phyloP scores from a whole-genome alignment of 1,284 basidiomycete species.

The Cryptococcus sp. region DNA sequence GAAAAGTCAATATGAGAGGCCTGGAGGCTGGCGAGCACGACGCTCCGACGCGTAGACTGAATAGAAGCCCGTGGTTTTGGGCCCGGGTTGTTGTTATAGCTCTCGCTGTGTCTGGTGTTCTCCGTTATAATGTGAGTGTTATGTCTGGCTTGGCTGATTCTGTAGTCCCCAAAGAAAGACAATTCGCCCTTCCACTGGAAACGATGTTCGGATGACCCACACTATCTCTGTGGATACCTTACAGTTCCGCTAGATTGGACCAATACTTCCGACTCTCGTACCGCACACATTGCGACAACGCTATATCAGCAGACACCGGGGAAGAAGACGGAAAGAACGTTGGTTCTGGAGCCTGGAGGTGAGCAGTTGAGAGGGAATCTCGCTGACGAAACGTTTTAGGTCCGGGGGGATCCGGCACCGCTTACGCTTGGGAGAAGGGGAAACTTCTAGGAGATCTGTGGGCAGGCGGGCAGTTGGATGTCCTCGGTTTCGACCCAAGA shows the following conservation, averaged over 20 bases:
- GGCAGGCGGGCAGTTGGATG: conserved; percentile 5
- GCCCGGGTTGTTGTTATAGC: no score
- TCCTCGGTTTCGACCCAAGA: conserved; percentile 13
- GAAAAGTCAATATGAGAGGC: no score
- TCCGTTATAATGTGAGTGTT: no score
- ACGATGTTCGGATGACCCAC: conserved; percentile 4
- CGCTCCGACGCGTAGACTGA: no score
- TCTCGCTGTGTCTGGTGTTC: no score
- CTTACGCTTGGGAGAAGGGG: conserved; percentile 5
- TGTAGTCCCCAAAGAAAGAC: no score
- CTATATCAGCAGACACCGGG: conserved; percentile 8
- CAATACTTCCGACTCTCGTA: conserved; percentile 11
- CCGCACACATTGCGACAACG: conserved; percentile 3
- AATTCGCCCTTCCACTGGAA: conserved; percentile 6
- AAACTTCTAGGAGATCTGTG: background rate
- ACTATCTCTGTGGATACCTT: conserved; percentile 12
- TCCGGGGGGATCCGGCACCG: conserved; percentile 10
- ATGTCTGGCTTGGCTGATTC: no score
- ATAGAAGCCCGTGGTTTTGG: no score
- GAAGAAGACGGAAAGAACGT: conserved; percentile 4
- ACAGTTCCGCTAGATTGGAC: conserved; percentile 10
- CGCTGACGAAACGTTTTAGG: background rate
- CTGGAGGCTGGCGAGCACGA: no score
- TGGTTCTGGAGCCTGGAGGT: conserved; percentile 14
- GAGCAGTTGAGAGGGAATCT: background rate